phyloP scores from a whole-genome alignment of 2,329 filamentous ascomycete genomes.

The Fusarium sp. region DNA sequence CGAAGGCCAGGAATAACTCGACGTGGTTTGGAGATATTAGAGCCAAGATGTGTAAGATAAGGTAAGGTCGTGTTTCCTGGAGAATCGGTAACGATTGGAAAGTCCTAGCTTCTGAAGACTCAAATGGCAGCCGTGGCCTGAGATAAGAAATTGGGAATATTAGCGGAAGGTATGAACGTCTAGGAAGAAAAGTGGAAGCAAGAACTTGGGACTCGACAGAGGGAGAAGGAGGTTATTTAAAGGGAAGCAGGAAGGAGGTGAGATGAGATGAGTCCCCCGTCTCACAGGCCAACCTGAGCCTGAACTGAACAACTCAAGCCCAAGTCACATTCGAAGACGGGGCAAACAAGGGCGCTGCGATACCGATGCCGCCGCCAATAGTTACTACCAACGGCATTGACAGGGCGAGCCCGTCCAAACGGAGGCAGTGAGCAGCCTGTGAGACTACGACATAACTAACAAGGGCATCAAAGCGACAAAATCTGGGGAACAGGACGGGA shows the following conservation, averaged over 20 bases:
- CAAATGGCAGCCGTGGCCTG: conserved; percentile 3
- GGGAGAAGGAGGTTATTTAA: conserved; percentile 41
- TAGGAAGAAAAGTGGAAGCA: conserved; percentile 31
- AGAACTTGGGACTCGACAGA: conserved; percentile 16
- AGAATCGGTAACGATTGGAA: conserved; percentile 27
- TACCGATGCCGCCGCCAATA: conserved; percentile 14
- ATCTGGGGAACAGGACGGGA: conserved; percentile 50
- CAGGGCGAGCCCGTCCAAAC: conserved; percentile 33
- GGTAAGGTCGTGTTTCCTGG: background rate
- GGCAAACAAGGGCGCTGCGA: conserved; percentile 40
- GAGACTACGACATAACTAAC: conserved; percentile 33
- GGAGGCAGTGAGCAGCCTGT: conserved; percentile 27
- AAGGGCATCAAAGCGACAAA: conserved; percentile 41
- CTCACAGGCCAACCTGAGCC: conserved; percentile 33
- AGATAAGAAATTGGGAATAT: conserved; percentile 10
- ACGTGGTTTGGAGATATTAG: background rate
- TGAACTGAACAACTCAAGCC: conserved; percentile 27
- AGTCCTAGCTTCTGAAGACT: conserved; percentile 1
- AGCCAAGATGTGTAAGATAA: background rate
- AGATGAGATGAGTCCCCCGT: conserved; percentile 36
- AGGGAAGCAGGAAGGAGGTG: conserved; percentile 34
- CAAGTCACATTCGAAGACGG: conserved; percentile 28
- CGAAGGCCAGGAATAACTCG: background rate
- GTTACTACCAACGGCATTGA: conserved; percentile 37
- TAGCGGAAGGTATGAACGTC: conserved; percentile 21